A percentile compares a stretch with the other conserved stretches of the same genome.
phyloP scores from a whole-genome alignment of 176 grass and related monocot species.

The Metroxylon sagu region DNA sequence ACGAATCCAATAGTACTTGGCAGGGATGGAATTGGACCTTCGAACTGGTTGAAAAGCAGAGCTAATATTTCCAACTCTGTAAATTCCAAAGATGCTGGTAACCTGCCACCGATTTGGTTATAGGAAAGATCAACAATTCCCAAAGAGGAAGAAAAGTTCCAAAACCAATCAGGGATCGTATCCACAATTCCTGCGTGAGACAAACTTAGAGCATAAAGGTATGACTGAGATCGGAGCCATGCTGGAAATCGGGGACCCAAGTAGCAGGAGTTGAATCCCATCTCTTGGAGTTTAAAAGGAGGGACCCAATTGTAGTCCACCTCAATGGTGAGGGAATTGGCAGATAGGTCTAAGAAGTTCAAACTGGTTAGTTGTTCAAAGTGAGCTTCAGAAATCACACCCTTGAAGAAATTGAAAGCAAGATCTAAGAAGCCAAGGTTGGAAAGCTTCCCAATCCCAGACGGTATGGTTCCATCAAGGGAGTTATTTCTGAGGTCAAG shows the following conservation, averaged over 20 bases:
- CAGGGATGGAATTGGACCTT: slow-evolving; percentile 23
- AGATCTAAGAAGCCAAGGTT: not conserved
- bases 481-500: slow-evolving; percentile 6
- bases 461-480: not conserved
- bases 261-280: slow-evolving; percentile 18
- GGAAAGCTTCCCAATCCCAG: not conserved
- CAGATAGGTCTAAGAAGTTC: slow-evolving; percentile 12
- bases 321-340: slow-evolving; percentile 18
- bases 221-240: slow-evolving; percentile 36
- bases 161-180: slow-evolving; percentile 22
- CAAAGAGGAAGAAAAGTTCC: slow-evolving; percentile 3
- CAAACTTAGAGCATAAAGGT: not conserved
- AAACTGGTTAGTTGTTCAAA: slow-evolving; percentile 15
- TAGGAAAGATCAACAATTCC: not conserved
- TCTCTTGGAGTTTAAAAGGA: slow-evolving; percentile 19
- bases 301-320: slow-evolving; percentile 30
- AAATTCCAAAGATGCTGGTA: slow-evolving; percentile 17
- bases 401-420: not conserved
- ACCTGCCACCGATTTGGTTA: slow-evolving; percentile 5
- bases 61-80: not conserved
- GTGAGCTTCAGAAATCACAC: not conserved
- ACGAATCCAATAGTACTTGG: not conserved
- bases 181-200: slow-evolving; percentile 24
- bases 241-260: slow-evolving; percentile 33
- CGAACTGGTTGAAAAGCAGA: slow-evolving; percentile 18